These are phyloP conservation scores for Glycyrrhiza uralensis DNA, from an alignment of 306 rosid species.

Conservation along the genomic window DNA sequence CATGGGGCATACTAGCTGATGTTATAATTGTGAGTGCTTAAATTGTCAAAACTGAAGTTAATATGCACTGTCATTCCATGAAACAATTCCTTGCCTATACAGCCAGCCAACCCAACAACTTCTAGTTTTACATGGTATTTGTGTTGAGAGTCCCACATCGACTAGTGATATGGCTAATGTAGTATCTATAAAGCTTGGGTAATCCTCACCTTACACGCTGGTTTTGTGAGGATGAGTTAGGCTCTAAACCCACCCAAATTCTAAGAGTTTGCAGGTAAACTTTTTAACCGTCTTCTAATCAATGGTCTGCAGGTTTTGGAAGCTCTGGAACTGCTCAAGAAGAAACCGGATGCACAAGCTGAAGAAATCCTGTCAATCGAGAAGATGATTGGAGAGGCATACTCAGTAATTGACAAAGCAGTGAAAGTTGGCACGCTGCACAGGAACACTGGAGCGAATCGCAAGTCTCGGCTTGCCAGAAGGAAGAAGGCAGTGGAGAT, in stretches of 20 bases:
- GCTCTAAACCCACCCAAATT: no score
- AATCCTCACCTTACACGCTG: no score
- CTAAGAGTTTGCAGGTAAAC: neutral
- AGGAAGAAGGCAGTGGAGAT: conserved; percentile 87
- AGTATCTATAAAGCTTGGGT: no score
- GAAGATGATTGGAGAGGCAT: conserved; percentile 92
- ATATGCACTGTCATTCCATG: neutral
- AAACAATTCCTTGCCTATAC: no score
- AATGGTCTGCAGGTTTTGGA: conserved; percentile 69
- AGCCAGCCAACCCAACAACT: no score
- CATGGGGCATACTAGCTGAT: neutral
- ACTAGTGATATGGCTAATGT: no score
- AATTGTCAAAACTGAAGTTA: neutral
- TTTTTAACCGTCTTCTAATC: neutral
- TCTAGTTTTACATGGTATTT: neutral
- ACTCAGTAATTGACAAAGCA: conserved; percentile 88
- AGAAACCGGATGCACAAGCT: conserved; percentile 68
- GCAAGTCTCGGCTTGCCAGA: conserved; percentile 92
- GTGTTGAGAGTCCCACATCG: no score
- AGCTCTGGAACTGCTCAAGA: conserved; percentile 70
- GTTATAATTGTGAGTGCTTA: neutral
- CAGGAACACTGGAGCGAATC: conserved; percentile 81
- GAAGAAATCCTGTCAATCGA: conserved; percentile 76
- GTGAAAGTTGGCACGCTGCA: conserved; percentile 89
- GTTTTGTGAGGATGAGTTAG: no score